Evolutionary conservation across 768 basidiomycete genomes (phyloP).

Genomic region (Daedalea quercina): DNA sequence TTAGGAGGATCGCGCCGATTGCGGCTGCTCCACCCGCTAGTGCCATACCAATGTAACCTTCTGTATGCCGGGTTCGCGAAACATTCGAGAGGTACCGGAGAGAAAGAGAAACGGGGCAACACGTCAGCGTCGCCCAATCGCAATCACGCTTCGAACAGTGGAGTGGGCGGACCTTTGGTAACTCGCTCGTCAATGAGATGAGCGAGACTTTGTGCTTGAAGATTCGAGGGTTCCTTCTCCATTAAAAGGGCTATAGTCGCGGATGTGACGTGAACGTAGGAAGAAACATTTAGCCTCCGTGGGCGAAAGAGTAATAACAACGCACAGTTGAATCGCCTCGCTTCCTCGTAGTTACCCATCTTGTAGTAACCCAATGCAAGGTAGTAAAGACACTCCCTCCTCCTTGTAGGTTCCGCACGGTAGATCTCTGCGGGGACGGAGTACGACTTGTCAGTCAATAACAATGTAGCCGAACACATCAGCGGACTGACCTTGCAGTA

Average conservation of each 20-base stretch:
- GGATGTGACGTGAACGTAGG: not conserved
- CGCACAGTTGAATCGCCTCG: slow-evolving; percentile 88
- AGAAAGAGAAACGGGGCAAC: not conserved
- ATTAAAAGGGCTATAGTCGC: slow-evolving; percentile 62
- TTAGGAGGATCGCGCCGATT: slow-evolving; percentile 66
- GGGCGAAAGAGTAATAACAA: no score
- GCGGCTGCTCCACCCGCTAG: slow-evolving; percentile 88
- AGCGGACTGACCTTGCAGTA: slow-evolving; percentile 75
- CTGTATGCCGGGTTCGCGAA: slow-evolving; percentile 31
- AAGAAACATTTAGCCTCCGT: not conserved
- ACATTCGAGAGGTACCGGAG: not conserved
- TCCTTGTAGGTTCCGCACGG: slow-evolving; percentile 74
- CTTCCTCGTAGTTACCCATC: slow-evolving; percentile 91
- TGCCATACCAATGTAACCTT: slow-evolving; percentile 99
- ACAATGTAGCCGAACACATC: not conserved
- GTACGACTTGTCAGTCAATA: not conserved
- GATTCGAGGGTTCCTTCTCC: slow-evolving; percentile 87
- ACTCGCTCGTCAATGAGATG: slow-evolving; percentile 85
- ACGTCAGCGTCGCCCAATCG: slow-evolving; percentile 1
- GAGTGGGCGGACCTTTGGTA: slow-evolving; percentile 55
- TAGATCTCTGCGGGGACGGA: slow-evolving; percentile 66
- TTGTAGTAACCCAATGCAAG: slow-evolving; percentile 95
- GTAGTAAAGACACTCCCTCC: slow-evolving; percentile 95
- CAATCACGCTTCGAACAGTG: not conserved
- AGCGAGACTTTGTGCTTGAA: slow-evolving; percentile 84